Conservation (phyloP, 306 rosid genomes). For the Nissolia schottii region DNA sequence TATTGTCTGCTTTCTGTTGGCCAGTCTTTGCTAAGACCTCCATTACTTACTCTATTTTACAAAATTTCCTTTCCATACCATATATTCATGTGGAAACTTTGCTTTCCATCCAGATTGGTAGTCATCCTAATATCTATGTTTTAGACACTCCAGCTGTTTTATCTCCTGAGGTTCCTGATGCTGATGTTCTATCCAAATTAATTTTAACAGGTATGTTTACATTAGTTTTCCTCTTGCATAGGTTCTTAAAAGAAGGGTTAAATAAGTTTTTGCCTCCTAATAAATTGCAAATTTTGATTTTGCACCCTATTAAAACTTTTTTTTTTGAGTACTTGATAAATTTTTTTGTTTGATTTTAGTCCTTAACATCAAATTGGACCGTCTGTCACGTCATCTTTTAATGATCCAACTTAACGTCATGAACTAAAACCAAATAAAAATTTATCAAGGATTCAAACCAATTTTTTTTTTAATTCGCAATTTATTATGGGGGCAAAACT, state of each 20-base stretch:
- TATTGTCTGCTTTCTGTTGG: background rate
- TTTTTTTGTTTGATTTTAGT: too few relatives aligned
- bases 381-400: too few relatives aligned
- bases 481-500: too few relatives aligned
- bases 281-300: too few relatives aligned
- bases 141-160: constrained; percentile 87
- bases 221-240: constrained; percentile 16
- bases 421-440: too few relatives aligned
- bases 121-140: constrained; percentile 87
- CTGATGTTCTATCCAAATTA: constrained; percentile 57
- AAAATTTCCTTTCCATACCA: background rate
- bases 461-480: too few relatives aligned
- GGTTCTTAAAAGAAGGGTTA: constrained; percentile 1
- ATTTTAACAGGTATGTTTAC: constrained; percentile 65
- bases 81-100: background rate
- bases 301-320: too few relatives aligned
- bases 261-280: too few relatives aligned
- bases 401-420: too few relatives aligned
- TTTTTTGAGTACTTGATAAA: too few relatives aligned
- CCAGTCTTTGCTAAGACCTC: background rate
- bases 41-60: background rate
- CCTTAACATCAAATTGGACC: too few relatives aligned
- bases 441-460: too few relatives aligned
- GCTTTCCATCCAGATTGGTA: constrained; percentile 63
- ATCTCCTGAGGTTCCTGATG: constrained; percentile 54